Evolutionary conservation across 2,329 filamentous ascomycete species (phyloP).

Genomic region (Dissoconium aciculare): DNA sequence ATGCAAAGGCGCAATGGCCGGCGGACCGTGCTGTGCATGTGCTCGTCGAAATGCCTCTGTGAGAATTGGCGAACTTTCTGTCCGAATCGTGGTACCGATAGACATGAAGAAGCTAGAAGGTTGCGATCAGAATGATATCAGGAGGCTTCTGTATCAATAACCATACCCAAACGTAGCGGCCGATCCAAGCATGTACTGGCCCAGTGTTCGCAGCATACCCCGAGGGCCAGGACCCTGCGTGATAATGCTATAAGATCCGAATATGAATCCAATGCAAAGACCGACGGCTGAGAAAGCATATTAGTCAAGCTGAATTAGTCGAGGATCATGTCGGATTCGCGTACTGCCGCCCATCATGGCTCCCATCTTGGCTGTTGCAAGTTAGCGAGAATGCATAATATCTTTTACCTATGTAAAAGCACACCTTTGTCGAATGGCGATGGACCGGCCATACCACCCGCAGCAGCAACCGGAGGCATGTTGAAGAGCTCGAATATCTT

Average conservation of each 20-base stretch:
- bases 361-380: slow-evolving; percentile 75
- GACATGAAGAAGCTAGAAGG: slow-evolving; percentile 79
- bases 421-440: slow-evolving; percentile 61
- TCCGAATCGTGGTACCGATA: slow-evolving; percentile 90
- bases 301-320: neutral
- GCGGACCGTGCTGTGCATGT: slow-evolving; percentile 42
- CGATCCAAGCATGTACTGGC: slow-evolving; percentile 93
- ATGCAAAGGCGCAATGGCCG: slow-evolving; percentile 49
- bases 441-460: slow-evolving; percentile 34
- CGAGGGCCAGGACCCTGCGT: slow-evolving; percentile 86
- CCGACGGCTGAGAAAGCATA: slow-evolving; percentile 57
- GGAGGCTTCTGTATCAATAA: no score
- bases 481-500: no score
- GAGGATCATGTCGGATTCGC: slow-evolving; percentile 32
- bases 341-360: slow-evolving; percentile 96
- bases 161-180: slow-evolving; percentile 91
- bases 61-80: slow-evolving; percentile 65
- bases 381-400: slow-evolving; percentile 4
- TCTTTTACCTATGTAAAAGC: no score
- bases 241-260: slow-evolving; percentile 83
- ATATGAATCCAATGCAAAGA: slow-evolving; percentile 93
- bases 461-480: slow-evolving; percentile 22
- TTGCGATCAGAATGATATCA: no score
- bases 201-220: slow-evolving; percentile 82
- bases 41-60: slow-evolving; percentile 62